A percentile compares a stretch with the other conserved stretches of the same genome.
Conservation (phyloP, 2,329 filamentous ascomycete genomes). For the Fusarium coicis region DNA sequence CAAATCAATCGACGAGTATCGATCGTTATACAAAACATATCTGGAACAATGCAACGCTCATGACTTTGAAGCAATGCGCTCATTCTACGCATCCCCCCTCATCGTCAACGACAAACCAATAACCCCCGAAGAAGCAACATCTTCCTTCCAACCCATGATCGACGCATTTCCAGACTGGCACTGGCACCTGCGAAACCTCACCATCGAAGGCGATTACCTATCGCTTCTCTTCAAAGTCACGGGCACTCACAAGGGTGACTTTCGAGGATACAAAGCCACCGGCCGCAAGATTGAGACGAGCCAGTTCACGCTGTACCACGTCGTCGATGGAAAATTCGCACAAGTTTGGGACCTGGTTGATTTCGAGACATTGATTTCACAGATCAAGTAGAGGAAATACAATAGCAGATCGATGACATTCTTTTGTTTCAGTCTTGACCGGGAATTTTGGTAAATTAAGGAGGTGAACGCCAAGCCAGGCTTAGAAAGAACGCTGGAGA, state of each 20-base stretch:
- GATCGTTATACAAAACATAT: not conserved
- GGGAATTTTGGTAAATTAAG: not conserved
- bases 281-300: constrained; percentile 3
- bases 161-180: constrained; percentile 19
- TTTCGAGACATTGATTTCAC: not conserved
- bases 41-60: constrained; percentile 15
- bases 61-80: not conserved
- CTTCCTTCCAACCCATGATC: constrained; percentile 1
- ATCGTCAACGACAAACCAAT: not conserved
- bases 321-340: constrained; percentile 1
- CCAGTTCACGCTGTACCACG: constrained; percentile 13
- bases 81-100: constrained; percentile 1
- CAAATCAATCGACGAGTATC: not conserved
- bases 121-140: not conserved
- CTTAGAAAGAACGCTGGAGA: not conserved
- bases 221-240: constrained; percentile 8
- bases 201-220: not conserved
- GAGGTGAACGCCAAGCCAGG: not conserved
- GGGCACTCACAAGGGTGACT: not conserved
- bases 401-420: not conserved
- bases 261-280: constrained; percentile 3
- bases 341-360: constrained; percentile 16
- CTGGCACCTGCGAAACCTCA: not conserved
- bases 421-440: not conserved
- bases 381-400: not conserved